A percentile compares a stretch with the other conserved stretches of the same genome.
phyloP scores from a whole-genome alignment of 805 yeast genomes.

The Candida vaughaniae region DNA sequence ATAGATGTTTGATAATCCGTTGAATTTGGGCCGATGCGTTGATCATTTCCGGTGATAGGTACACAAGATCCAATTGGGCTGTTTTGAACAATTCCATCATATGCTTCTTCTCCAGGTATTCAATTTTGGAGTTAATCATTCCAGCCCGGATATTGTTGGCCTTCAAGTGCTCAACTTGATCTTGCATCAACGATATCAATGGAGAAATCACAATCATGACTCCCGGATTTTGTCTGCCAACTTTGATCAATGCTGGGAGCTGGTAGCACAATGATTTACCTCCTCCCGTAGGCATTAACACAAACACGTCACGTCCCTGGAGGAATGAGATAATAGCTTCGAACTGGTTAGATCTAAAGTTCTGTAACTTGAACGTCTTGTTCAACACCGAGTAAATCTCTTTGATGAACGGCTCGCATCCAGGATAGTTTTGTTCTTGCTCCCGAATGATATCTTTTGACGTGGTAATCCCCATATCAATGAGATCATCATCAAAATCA shows the following conservation, averaged over 20 bases:
- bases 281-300: slow-evolving; percentile 98
- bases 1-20: slow-evolving; percentile 56
- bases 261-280: slow-evolving; percentile 97
- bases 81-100: slow-evolving; percentile 60
- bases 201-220: slow-evolving; percentile 94
- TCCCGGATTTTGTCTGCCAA: slow-evolving; percentile 81
- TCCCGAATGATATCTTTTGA: slow-evolving; percentile 12
- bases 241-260: slow-evolving; percentile 79
- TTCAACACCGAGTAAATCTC: slow-evolving; percentile 64
- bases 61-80: slow-evolving; percentile 73
- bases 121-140: slow-evolving; percentile 79
- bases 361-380: slow-evolving; percentile 57
- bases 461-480: slow-evolving; percentile 19
- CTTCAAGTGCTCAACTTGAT: slow-evolving; percentile 82
- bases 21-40: slow-evolving; percentile 70
- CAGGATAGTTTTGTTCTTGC: slow-evolving; percentile 24
- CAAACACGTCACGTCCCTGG: slow-evolving; percentile 84
- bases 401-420: slow-evolving; percentile 56
- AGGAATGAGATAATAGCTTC: slow-evolving; percentile 81
- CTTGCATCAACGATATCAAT: slow-evolving; percentile 93
- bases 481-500: slow-evolving; percentile 20
- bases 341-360: slow-evolving; percentile 79
- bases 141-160: slow-evolving; percentile 73
- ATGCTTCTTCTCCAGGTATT: slow-evolving; percentile 58
- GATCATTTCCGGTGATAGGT: slow-evolving; percentile 93